These are phyloP conservation scores for Cordyceps tenuipes DNA, from an alignment of 2,329 filamentous ascomycete genomes.

Conservation along the genomic window DNA sequence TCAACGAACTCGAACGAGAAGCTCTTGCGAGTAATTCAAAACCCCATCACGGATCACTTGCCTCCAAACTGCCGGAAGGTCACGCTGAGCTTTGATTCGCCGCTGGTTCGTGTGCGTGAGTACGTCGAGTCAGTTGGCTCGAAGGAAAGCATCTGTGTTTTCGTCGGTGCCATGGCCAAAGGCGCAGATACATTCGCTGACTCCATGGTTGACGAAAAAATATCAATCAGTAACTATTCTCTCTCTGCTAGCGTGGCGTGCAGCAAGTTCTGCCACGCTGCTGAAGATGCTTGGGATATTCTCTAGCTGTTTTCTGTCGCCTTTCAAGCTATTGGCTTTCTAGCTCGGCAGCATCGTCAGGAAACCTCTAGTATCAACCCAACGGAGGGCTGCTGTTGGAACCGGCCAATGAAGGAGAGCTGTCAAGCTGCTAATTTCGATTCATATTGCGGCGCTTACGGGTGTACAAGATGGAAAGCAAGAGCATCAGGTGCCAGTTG, in stretches of 20 bases:
- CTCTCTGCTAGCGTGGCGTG: slow-evolving; percentile 95
- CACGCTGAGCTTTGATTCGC: slow-evolving; percentile 88
- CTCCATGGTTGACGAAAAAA: slow-evolving; percentile 88
- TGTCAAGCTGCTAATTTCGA: background rate
- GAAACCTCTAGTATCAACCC: background rate
- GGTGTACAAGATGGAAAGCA: background rate
- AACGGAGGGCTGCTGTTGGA: background rate
- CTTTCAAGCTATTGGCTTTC: background rate
- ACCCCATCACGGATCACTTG: slow-evolving; percentile 93
- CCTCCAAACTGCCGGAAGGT: slow-evolving; percentile 97
- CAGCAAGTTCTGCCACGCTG: slow-evolving; percentile 98
- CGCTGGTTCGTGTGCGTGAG: slow-evolving; percentile 77
- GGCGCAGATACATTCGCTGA: slow-evolving; percentile 94
- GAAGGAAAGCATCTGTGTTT: slow-evolving; percentile 93
- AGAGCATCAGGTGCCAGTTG: background rate
- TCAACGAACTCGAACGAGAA: slow-evolving; percentile 97
- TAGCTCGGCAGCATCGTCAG: background rate
- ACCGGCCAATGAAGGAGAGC: background rate
- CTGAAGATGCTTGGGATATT: slow-evolving; percentile 92
- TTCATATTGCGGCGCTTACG: background rate
- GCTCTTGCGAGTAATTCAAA: slow-evolving; percentile 93
- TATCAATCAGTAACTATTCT: slow-evolving; percentile 97
- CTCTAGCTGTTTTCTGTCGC: slow-evolving; percentile 43
- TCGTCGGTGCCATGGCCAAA: slow-evolving; percentile 98
- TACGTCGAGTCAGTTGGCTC: slow-evolving; percentile 73